Base-by-base conservation (phyloP, 2,329 filamentous ascomycete genomes). In the Hypocreales sp. region DNA sequence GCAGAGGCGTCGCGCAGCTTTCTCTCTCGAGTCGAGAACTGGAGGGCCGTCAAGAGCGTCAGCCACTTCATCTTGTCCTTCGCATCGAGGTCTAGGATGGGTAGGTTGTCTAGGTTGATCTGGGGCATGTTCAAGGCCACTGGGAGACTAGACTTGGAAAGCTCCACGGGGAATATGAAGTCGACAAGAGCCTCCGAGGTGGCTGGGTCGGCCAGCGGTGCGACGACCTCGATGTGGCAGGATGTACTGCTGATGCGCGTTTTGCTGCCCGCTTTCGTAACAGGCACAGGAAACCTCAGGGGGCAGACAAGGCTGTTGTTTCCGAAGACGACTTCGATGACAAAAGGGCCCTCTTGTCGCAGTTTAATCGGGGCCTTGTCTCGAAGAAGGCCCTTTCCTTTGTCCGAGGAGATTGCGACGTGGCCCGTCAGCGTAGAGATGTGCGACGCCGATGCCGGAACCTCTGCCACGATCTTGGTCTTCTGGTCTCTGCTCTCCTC, bases 141-240 rank as follows among this genome's bases (percentile, higher is more conserved):
- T 0, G 60, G 61, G 2, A 50, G 22, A 2, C 38, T 32, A 4
- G 37, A 26, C 1, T 35, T 25, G 5, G 41, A 31, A 3, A 58
- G 37, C 4, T 30, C 31, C 1, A 43, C 38, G 0, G 60, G 60
- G 24, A 49, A 58, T 7, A 61, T 35, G 27, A 53, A 56, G 15
- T 48, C 40, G 4, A 35, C 20, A 5, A 51, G 40, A n/a, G 36
- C 35, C 13, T 39, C 32, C 3, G 42, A 41, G 9, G 14, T 25
- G 2, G 31, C 37, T 3, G 46, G 35, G 9, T 37, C 28, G 6
- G 46, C 48, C 13, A 50, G 15, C 5, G 41, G 42, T 8, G 51
- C 58, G 20, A 59, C 43, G 16, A 65, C 39, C 32, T 65, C 60
- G 17, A 65, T 37, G 33, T 60, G 64, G 8, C 42, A 41, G 2